Percentiles rank a stretch among this genome's conserved stretches.
Evolutionary conservation across 2,329 filamentous ascomycete genomes (phyloP).

Genomic region (Parasarocladium wereldwijsianum): DNA sequence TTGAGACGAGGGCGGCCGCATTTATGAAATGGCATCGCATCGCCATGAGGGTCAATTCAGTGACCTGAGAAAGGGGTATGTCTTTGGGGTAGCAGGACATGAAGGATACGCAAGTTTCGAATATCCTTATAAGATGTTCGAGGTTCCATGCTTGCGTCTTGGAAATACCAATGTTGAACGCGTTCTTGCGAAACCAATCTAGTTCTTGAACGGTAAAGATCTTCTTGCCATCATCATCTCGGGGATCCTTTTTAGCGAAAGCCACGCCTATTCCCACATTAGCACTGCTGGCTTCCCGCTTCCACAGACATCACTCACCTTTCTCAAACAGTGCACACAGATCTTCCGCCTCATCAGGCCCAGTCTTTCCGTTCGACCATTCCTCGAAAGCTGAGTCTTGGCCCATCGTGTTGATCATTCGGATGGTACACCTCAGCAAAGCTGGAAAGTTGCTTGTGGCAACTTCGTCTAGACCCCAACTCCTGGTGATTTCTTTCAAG

Average conservation of each 20-base stretch:
- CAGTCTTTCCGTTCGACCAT: not conserved
- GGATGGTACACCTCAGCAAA: constrained; percentile 34
- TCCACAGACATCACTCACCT: constrained; percentile 16
- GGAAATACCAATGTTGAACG: constrained; percentile 63
- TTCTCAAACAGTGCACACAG: constrained; percentile 36
- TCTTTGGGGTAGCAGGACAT: constrained; percentile 35
- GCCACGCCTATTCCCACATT: constrained; percentile 10
- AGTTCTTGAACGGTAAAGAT: constrained; percentile 51
- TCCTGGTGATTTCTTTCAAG: constrained; percentile 18
- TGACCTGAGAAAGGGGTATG: constrained; percentile 20
- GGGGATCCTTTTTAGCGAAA: constrained; percentile 18
- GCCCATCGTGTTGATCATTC: constrained; percentile 29
- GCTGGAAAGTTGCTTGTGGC: constrained; percentile 18
- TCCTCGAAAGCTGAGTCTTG: constrained; percentile 9
- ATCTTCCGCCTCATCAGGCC: constrained; percentile 22
- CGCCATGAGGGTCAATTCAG: constrained; percentile 40
- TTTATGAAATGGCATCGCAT: constrained; percentile 61
- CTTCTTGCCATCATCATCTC: constrained; percentile 24
- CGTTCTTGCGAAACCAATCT: constrained; percentile 71
- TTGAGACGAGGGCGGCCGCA: constrained; percentile 32
- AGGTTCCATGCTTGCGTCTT: constrained; percentile 37
- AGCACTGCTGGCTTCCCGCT: constrained; percentile 1
- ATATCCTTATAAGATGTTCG: constrained; percentile 37
- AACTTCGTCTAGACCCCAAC: constrained; percentile 9
- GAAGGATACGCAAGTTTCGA: constrained; percentile 36